These are phyloP conservation scores for Stemphylium vesicarium DNA, from an alignment of 2,329 filamentous ascomycete genomes.

Conservation along the genomic window DNA sequence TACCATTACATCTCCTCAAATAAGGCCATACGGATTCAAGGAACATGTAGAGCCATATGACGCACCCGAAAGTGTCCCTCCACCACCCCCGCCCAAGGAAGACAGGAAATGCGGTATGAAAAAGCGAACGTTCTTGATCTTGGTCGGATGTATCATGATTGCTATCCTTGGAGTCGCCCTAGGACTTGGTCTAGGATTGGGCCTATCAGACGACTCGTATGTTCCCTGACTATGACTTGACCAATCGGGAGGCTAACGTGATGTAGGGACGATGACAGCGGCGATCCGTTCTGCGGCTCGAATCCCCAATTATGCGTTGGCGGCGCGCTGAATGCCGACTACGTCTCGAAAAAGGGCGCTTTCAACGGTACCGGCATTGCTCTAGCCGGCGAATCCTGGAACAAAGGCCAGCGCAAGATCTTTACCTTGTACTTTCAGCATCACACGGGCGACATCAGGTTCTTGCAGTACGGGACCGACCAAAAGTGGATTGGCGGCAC, in stretches of 20 bases:
- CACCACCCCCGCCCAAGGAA: constrained; percentile 25
- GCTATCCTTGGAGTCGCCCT: constrained; percentile 44
- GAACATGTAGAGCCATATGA: constrained; percentile 31
- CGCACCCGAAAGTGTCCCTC: constrained; percentile 17
- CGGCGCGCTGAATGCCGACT: constrained; percentile 48
- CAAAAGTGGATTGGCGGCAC: constrained; percentile 51
- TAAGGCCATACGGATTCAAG: constrained; percentile 31
- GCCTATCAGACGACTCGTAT: constrained; percentile 31
- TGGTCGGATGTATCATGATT: constrained; percentile 31
- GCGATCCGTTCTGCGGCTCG: constrained; percentile 33
- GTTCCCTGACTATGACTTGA: neutral
- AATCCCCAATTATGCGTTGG: constrained; percentile 47
- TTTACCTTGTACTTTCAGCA: constrained; percentile 56
- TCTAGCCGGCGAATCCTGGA: constrained; percentile 53
- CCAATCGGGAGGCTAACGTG: neutral
- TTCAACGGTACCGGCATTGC: constrained; percentile 58
- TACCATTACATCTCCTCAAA: constrained; percentile 22
- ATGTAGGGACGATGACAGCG: constrained; percentile 5
- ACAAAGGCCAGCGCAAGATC: constrained; percentile 43
- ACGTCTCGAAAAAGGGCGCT: constrained; percentile 50
- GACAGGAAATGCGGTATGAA: constrained; percentile 35
- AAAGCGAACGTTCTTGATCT: constrained; percentile 31
- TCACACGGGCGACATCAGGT: constrained; percentile 51
- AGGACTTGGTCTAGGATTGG: constrained; percentile 48
- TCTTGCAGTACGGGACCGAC: constrained; percentile 45